These are phyloP conservation scores for Phlebiopsis gigantea DNA, from an alignment of 768 basidiomycete species.

Conservation along the genomic window DNA sequence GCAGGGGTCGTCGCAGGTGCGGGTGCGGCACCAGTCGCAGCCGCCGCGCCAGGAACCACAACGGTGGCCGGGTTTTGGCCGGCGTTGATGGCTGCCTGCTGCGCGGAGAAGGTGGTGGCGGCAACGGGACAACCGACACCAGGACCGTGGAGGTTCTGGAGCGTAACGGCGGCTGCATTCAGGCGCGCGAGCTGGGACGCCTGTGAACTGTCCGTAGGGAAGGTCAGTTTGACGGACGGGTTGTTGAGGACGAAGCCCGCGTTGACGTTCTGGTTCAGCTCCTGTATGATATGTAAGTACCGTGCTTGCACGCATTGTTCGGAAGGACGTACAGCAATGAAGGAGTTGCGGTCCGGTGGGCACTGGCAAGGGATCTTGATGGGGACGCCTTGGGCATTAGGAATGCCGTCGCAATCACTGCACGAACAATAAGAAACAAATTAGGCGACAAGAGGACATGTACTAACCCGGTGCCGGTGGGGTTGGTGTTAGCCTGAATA, in stretches of 20 bases:
- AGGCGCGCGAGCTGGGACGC: conserved; percentile 39
- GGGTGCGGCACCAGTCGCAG: not conserved
- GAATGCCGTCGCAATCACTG: conserved; percentile 24
- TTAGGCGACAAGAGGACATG: not conserved
- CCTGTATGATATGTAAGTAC: not conserved
- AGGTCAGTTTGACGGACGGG: conserved; percentile 29
- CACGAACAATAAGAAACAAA: not conserved
- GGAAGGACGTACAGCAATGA: conserved; percentile 24
- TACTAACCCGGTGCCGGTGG: conserved; percentile 25
- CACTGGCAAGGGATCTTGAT: conserved; percentile 38
- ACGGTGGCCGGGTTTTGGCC: conserved; percentile 9
- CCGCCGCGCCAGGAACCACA: conserved; percentile 6
- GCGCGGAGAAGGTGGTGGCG: conserved; percentile 47
- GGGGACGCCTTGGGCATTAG: conserved; percentile 26
- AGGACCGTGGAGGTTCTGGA: conserved; percentile 67
- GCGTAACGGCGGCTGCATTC: conserved; percentile 52
- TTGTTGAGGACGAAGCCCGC: conserved; percentile 28
- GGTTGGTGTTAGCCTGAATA: conserved; percentile 26
- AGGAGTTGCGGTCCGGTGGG: conserved; percentile 31
- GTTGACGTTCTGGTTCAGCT: conserved; percentile 24
- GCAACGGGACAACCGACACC: conserved; percentile 63
- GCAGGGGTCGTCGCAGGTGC: conserved; percentile 1
- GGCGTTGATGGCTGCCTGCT: conserved; percentile 20
- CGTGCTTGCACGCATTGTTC: not conserved
- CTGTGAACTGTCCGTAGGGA: conserved; percentile 38